Conservation (phyloP, 1,284 basidiomycete genomes). For the Malassezia furfur region DNA sequence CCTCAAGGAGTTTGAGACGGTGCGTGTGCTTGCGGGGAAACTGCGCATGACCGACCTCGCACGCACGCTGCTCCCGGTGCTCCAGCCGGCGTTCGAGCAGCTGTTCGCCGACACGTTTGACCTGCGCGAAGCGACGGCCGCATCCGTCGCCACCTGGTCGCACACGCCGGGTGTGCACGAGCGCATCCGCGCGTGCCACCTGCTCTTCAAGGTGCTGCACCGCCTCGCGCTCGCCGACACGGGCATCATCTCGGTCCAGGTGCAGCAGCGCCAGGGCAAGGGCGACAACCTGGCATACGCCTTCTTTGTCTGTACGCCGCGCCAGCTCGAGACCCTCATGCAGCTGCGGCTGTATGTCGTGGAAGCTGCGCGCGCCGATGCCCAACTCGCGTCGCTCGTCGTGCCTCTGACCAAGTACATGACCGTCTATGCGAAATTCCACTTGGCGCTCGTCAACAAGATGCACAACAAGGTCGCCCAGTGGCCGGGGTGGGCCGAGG, state of each 20-base stretch:
- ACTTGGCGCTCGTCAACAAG: conserved; percentile 32
- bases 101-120: conserved; percentile 36
- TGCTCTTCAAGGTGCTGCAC: conserved; percentile 82
- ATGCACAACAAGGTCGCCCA: conserved; percentile 36
- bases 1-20: conserved; percentile 41
- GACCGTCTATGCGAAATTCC: conserved; percentile 40
- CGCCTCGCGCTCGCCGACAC: conserved; percentile 55
- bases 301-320: conserved; percentile 39
- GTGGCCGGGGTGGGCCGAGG: conserved; percentile 44
- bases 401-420: conserved; percentile 40
- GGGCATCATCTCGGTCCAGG: conserved; percentile 29
- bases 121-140: conserved; percentile 5
- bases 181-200: conserved; percentile 39
- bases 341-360: conserved; percentile 18
- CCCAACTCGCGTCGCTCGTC: conserved; percentile 13
- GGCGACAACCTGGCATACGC: conserved; percentile 32
- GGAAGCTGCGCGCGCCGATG: neutral
- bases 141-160: conserved; percentile 29
- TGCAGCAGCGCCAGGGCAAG: conserved; percentile 18
- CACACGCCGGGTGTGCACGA: conserved; percentile 23
- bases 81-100: conserved; percentile 37
- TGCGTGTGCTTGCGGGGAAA: conserved; percentile 41
- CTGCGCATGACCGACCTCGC: conserved; percentile 45
- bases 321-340: conserved; percentile 24
- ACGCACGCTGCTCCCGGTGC: conserved; percentile 30